Evolutionary conservation across 129 eudicot genomes (phyloP), one percentile per base, ranked within the genome.

Genomic region (Rutidosis leptorrhynchoides): DNA sequence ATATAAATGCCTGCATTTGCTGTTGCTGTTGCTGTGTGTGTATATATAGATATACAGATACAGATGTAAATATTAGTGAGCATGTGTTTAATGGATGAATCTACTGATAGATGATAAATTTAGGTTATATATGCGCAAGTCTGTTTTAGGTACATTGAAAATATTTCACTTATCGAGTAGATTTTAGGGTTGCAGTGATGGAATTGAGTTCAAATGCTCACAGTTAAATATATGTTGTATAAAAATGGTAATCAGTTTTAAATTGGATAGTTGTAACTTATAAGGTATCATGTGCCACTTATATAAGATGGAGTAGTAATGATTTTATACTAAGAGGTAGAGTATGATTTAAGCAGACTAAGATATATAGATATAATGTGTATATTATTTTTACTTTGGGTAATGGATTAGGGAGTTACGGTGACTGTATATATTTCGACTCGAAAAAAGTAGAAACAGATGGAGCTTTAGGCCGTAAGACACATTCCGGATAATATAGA

Each of bases 231-330:
- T 40, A 33, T 53, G 25, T 28, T 42, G n/a, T n/a, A 42, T 24
- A 65, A 24, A 37, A 20, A 65, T 56, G 60, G 60, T 65, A 23
- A 43, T 7, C 16, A 12, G 14, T 28, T 27, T 17, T 72, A 24
- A 8, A 64, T 28, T 65, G 61, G 60, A 66, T 43, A 58, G 24
- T 52, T 4, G 6, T 14, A 55, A 21, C 21, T 53, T 14, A 4
- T 54, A 20, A 54, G n/a, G n/a, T 57, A 65, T 24, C 46, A 37
- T 64, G 65, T 37, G 28, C 16, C 55, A 23, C 1, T 62, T 51
- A 27, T 51, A 57, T 35, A 49, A 64, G 54, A 74, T 65, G 54
- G 61, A 57, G 43, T 74, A 48, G 32, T 29, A 45, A 29, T 74
- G 68, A 32, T 11, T 32, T 55, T 53, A 27, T 62, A 35, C 43